A percentile compares a stretch with the other conserved stretches of the same genome.
These are phyloP conservation scores for Dothideomycetidae sp. DNA, from an alignment of 2,329 filamentous ascomycete species.

Conservation along the genomic window DNA sequence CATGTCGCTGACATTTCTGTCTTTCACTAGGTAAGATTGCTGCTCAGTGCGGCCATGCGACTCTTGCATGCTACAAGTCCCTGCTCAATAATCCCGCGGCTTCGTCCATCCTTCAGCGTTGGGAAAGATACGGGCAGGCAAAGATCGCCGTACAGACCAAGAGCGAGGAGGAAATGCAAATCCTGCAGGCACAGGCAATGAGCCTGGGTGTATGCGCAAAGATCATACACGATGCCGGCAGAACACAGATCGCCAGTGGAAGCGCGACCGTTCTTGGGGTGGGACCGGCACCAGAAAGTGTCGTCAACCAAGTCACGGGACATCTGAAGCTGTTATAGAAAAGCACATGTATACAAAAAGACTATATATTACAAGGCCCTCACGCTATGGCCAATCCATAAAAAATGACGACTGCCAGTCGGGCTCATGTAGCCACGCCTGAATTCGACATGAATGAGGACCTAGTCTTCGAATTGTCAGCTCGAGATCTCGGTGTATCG, in stretches of 20 bases:
- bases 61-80: conserved; percentile 89
- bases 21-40: conserved; percentile 70
- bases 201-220: conserved; percentile 76
- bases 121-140: conserved; percentile 76
- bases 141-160: conserved; percentile 89
- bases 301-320: conserved; percentile 76
- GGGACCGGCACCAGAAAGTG: conserved; percentile 60
- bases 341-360: background rate
- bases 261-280: conserved; percentile 82
- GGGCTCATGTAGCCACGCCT: background rate
- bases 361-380: conserved; percentile 1
- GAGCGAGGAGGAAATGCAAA: conserved; percentile 62
- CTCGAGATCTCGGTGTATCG: background rate
- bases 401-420: background rate
- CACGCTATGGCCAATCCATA: conserved; percentile 2
- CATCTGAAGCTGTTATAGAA: conserved; percentile 65
- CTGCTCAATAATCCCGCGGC: conserved; percentile 43
- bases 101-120: conserved; percentile 57
- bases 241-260: conserved; percentile 89
- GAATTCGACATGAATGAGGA: background rate
- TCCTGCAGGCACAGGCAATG: conserved; percentile 66
- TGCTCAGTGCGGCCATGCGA: conserved; percentile 90
- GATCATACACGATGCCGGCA: conserved; percentile 86
- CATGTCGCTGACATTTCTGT: conserved; percentile 1
- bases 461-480: conserved; percentile 1